Conservation (phyloP, 768 basidiomycete genomes). For the Lactifluus piperatus region DNA sequence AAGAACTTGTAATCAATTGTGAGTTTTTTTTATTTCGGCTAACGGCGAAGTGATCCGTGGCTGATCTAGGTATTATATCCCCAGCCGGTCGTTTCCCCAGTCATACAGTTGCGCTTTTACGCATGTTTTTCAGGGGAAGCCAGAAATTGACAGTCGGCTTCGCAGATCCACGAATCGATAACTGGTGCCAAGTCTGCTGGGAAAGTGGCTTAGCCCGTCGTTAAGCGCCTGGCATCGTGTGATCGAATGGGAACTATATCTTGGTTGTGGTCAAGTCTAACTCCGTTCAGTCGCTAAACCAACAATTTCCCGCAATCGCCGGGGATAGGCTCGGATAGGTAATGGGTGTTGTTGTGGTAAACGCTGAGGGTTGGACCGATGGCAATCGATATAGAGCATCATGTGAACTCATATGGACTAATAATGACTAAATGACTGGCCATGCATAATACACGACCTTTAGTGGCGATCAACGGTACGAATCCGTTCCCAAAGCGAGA, state of each 20-base stretch:
- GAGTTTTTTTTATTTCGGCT: neutral
- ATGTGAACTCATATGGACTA: conserved; percentile 5
- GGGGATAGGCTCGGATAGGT: conserved; percentile 9
- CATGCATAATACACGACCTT: conserved; percentile 11
- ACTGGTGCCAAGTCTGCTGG: conserved; percentile 28
- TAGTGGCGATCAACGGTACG: conserved; percentile 7
- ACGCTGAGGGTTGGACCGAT: conserved; percentile 2
- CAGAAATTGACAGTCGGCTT: conserved; percentile 15
- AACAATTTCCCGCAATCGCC: conserved; percentile 13
- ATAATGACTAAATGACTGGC: conserved; percentile 1
- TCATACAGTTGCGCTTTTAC: conserved; percentile 47
- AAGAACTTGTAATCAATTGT: conserved; percentile 20
- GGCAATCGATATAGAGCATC: conserved; percentile 16
- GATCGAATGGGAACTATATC: neutral
- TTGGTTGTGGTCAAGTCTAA: neutral
- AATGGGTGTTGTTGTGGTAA: neutral
- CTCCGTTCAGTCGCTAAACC: neutral
- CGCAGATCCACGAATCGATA: conserved; percentile 31
- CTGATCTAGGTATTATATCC: conserved; percentile 2
- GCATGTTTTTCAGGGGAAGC: conserved; percentile 1
- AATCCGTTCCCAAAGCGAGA: neutral
- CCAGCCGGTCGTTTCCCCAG: conserved; percentile 62
- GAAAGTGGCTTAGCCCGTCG: conserved; percentile 13
- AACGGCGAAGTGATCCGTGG: conserved; percentile 18
- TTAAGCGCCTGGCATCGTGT: neutral